phyloP scores from a whole-genome alignment of 2,329 filamentous ascomycete species.

The Botrytis elliptica region DNA sequence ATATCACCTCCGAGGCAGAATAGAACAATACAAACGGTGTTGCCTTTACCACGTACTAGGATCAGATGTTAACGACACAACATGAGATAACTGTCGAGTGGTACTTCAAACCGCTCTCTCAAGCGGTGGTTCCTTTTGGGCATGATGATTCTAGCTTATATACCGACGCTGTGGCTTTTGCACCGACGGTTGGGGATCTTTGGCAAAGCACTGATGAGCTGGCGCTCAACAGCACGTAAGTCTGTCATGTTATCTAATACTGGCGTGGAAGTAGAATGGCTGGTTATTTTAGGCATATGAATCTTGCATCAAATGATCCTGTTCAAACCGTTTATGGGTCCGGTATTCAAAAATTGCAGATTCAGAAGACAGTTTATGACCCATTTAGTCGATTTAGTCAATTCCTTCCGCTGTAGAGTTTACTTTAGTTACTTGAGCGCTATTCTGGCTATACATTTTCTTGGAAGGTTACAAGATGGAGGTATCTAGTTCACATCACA shows the following conservation, averaged over 20 bases:
- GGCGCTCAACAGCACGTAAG: neutral
- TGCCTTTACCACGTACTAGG: neutral
- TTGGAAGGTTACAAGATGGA: neutral
- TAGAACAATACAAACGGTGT: neutral
- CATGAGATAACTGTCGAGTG: neutral
- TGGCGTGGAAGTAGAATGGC: too few species aligned
- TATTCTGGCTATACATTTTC: neutral
- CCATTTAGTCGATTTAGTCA: too few species aligned
- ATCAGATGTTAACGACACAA: neutral
- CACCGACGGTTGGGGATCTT: neutral
- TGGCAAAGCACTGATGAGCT: neutral
- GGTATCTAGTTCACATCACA: neutral
- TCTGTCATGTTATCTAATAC: neutral
- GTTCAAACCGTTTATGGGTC: too few species aligned
- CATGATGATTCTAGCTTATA: neutral
- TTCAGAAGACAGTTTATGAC: too few species aligned
- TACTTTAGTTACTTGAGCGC: neutral
- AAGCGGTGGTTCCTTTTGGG: neutral
- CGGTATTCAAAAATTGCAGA: too few species aligned
- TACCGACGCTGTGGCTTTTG: neutral
- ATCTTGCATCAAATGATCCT: too few species aligned
- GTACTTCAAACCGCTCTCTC: neutral
- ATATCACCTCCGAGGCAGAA: slow-evolving; percentile 5
- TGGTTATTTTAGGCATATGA: too few species aligned
- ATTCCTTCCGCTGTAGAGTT: neutral